Base-by-base conservation (phyloP, 352 stramenopile genomes). In the Phytopythium oedochilum region DNA sequence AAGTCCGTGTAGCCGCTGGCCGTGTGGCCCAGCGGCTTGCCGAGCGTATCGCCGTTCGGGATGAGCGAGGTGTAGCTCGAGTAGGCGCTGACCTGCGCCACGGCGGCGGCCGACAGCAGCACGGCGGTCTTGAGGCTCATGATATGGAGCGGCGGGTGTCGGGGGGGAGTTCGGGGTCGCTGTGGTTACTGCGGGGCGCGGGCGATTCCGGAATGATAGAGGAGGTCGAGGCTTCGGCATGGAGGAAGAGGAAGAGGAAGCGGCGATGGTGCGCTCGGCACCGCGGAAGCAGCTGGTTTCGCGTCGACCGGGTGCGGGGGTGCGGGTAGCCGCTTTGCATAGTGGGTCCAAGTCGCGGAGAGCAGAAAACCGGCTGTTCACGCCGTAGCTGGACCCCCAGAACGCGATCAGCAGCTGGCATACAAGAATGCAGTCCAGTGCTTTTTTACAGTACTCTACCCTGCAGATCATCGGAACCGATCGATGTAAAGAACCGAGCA, bases 41-140 rank as follows among this genome's bases (percentile, higher is more conserved):
- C 28, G 60, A 80, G 75, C 2, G 29, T 40, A 8, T 53, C 61
- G 28, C 71, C 69, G 62, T 84, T 84, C 46, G 73, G 73, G 29
- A 81, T 44, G 35, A 75, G 59, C 23, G 47, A 39, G 18, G 72
- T 43, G 54, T 74, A 84, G 53, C 58, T 66, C 49, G 63, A 54
- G 34, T 39, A 35, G n/a, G 18, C 45, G 26, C 29, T 22, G 10
- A 38, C 45, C 42, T 34, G 42, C 18, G 45, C 45, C 48, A 32
- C 23, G 22, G 34, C 35, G 23, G 49, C 25, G 49, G 49, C 36
- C 34, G 35, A 22, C 14, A 45, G 18, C 32, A 44, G 22, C 34
- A 46, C 25, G 5, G 34, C 23, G 7, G 47, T 40, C 42, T 48
- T 48, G 42, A 28, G 23, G 42, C 42, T 48, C 42, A 48, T 48